phyloP scores from a whole-genome alignment of 306 rosid species.

The Pterocarpus macrocarpus region DNA sequence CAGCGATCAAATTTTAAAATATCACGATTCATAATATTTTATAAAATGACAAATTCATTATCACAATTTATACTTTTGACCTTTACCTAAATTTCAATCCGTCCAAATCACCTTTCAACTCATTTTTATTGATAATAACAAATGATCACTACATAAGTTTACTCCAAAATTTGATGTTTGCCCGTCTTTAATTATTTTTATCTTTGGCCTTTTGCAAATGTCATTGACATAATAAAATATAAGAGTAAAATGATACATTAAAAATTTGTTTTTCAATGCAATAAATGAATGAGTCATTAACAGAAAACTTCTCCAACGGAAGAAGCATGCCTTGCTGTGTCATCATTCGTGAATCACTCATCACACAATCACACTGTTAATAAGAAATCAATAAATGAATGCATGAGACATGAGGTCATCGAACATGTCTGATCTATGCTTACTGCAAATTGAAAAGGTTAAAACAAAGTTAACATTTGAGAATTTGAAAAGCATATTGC shows the following conservation, averaged over 20 bases:
- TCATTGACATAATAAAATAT: background rate
- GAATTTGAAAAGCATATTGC: background rate
- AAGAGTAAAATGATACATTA: background rate
- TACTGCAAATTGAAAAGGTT: background rate
- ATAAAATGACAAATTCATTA: background rate
- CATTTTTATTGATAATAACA: background rate
- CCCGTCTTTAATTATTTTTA: background rate
- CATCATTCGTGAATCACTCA: background rate
- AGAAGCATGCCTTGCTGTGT: constrained; percentile 7
- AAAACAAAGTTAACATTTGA: background rate
- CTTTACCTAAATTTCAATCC: no score
- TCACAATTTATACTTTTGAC: background rate
- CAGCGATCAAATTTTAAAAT: background rate
- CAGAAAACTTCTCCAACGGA: background rate
- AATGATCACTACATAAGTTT: background rate
- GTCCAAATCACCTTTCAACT: background rate
- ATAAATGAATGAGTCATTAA: background rate
- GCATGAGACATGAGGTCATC: background rate
- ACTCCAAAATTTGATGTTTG: background rate
- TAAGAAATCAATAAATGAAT: background rate
- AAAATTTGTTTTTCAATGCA: background rate
- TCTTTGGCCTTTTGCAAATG: background rate
- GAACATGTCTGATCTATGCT: background rate
- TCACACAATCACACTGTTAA: background rate
- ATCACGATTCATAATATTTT: background rate